These are phyloP conservation scores for Telfairia occidentalis DNA, from an alignment of 331 rosid species.

Conservation along the genomic window DNA sequence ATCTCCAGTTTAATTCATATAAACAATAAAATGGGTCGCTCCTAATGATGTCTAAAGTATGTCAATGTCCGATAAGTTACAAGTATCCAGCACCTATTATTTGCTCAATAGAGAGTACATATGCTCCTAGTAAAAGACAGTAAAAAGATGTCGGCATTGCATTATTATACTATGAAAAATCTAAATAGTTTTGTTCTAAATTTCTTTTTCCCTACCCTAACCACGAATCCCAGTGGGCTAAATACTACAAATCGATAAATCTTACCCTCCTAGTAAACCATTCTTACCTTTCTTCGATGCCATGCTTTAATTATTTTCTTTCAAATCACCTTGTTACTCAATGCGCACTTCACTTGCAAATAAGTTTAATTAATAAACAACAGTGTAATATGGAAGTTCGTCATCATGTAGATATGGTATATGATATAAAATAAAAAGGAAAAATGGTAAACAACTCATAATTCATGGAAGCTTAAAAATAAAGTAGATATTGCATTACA, in stretches of 20 bases:
- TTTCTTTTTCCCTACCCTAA: background rate
- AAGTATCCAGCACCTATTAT: background rate
- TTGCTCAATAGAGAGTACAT: background rate
- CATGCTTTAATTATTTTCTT: background rate
- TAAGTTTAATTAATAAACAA: background rate
- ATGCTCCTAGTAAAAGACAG: background rate
- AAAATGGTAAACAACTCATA: background rate
- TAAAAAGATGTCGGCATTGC: background rate
- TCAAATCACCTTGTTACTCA: background rate
- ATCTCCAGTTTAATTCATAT: background rate
- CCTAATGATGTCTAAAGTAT: background rate
- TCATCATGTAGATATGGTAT: background rate
- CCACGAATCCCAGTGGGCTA: background rate
- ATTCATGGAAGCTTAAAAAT: background rate
- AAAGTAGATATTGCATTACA: background rate
- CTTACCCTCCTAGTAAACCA: background rate
- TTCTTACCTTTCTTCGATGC: background rate
- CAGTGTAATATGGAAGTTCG: background rate
- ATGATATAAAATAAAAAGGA: background rate
- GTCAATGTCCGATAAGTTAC: background rate
- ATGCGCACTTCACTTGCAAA: background rate
- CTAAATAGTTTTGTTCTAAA: background rate
- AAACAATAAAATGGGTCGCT: background rate
- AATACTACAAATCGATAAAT: background rate
- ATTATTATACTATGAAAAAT: background rate